Percentiles rank a stretch among this genome's conserved stretches.
These are phyloP conservation scores for Umbelopsis ramanniana DNA, from an alignment of 192 early-diverging fungal genomes.

Conservation along the genomic window DNA sequence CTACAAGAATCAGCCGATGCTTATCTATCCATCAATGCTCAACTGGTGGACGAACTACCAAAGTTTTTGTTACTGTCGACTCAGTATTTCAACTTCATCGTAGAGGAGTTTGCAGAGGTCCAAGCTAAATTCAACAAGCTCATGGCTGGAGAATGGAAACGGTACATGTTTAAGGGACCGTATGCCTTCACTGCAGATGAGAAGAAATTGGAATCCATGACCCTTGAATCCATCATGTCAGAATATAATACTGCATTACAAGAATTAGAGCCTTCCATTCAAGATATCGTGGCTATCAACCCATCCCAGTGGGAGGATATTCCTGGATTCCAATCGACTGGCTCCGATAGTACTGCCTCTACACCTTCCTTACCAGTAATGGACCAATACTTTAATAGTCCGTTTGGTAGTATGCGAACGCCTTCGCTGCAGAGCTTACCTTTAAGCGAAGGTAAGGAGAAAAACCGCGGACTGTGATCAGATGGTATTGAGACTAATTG, in stretches of 20 bases:
- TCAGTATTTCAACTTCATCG: slow-evolving; percentile 65
- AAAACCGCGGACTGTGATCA: neutral
- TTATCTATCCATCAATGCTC: slow-evolving; percentile 69
- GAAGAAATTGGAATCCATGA: neutral
- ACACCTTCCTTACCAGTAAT: neutral
- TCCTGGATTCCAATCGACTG: slow-evolving; percentile 1
- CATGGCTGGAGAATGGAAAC: slow-evolving; percentile 45
- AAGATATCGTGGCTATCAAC: slow-evolving; percentile 13
- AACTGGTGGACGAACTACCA: slow-evolving; percentile 77
- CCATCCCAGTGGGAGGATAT: neutral
- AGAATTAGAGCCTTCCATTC: slow-evolving; percentile 3
- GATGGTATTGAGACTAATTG: neutral
- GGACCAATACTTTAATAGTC: slow-evolving; percentile 1
- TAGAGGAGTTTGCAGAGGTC: slow-evolving; percentile 56
- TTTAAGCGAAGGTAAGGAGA: slow-evolving; percentile 3
- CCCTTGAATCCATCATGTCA: neutral
- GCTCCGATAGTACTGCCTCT: neutral
- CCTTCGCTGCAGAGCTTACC: neutral
- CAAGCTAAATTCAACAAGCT: slow-evolving; percentile 58
- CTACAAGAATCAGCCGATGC: slow-evolving; percentile 67
- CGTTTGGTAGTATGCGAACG: neutral
- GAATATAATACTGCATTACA: neutral
- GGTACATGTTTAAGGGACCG: slow-evolving; percentile 37
- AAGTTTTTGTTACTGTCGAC: slow-evolving; percentile 58
- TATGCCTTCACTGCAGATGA: neutral